Percentiles rank a stretch among this genome's conserved stretches.
Evolutionary conservation across 2,329 filamentous ascomycete genomes (phyloP).

Genomic region (Ophiostoma ips): DNA sequence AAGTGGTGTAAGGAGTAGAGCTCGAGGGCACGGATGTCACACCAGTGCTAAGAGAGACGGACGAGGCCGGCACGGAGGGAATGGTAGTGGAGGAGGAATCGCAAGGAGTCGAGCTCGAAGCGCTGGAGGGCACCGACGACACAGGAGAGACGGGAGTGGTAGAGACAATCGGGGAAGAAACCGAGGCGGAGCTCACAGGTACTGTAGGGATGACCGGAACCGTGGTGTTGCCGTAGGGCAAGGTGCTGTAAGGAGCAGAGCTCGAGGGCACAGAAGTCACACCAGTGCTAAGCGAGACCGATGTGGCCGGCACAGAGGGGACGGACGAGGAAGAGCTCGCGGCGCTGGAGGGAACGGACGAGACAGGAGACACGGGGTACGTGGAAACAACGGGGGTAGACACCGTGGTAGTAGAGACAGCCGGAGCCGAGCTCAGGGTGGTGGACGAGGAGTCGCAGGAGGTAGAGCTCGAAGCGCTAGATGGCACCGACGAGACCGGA

Average conservation of each 20-base stretch:
- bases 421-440: background rate
- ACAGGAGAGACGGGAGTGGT: no score
- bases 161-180: background rate
- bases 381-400: background rate
- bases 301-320: background rate
- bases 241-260: background rate
- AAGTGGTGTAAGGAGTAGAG: background rate
- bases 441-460: background rate
- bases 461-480: background rate
- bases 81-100: no score
- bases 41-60: background rate
- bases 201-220: background rate
- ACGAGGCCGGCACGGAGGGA: no score
- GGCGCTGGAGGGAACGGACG: no score
- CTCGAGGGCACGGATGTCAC: background rate
- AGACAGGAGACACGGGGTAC: no score
- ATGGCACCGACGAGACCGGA: background rate
- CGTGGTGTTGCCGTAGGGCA: no score
- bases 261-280: background rate
- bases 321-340: no score
- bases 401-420: no score
- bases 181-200: background rate
- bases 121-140: no score
- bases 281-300: background rate
- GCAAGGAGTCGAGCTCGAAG: no score